Base-by-base conservation (phyloP, 768 basidiomycete genomes). In the Xerocomus spinulosus region DNA sequence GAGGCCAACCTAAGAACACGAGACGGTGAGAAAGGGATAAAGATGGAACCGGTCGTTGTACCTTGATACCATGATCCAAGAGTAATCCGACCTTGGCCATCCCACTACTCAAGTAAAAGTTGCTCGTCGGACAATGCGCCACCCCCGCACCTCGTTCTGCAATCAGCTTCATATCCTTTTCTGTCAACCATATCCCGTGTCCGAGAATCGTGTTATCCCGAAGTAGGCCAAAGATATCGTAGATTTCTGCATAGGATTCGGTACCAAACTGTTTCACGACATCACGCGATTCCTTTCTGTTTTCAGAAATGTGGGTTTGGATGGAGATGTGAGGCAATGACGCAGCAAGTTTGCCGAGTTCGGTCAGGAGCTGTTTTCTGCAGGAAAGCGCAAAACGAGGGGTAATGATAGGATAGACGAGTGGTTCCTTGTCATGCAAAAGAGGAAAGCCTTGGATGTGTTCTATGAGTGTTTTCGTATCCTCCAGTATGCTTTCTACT, bases 341-440 rank as follows among this genome's bases (percentile, higher is more conserved):
- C 18, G 68, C 60, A 0, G 86, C 86, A 34, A 95, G 61, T 14
- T 55, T 25, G 9, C 87, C 82, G 5, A 98, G 73, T 5, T 70
- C 67, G 1, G 60, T 38, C 42, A 97, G 76, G 25, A 94, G 79
- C n/a, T 78, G 69, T 12, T 74, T 64, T 0, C 92, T 82, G 68
- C 92, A 95, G 9, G 89, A 83, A 49, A 97, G 86, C 21, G 95
- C 95, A 65, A 97, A 98, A 17, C 95, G 87, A 12, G 95, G 95
- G 0, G 95, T 97, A 34, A 97, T 70, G 58, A 92, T 82, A 5
- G 95, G 95, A 47, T 88, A 87, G 9, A 98, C 86, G 7, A 94
- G 80, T 2, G 80, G 74, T 49, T 75, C 71, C 37, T 63, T 59
- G 20, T 57, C 52, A 20, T 59, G 53, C 20, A 68, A 57, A 9